A percentile compares a stretch with the other conserved stretches of the same genome.
Evolutionary conservation across 2,329 filamentous ascomycete genomes (phyloP).

Genomic region (Fusarium incarnatum): DNA sequence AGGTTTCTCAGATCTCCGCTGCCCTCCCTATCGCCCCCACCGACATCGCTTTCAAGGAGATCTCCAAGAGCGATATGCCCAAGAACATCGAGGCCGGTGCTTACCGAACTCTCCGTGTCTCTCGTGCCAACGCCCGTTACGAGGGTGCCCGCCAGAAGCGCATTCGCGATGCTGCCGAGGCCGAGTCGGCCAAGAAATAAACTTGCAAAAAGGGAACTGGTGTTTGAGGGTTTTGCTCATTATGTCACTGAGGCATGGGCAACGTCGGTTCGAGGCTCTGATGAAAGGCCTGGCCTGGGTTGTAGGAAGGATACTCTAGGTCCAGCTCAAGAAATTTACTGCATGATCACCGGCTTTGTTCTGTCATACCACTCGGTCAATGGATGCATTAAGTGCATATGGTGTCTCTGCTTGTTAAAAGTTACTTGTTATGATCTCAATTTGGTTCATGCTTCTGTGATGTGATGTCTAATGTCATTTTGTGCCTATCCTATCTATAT

Average conservation of each 20-base stretch:
- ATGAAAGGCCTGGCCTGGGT: slow-evolving; percentile 52
- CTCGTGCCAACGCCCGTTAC: slow-evolving; percentile 84
- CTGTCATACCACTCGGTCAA: slow-evolving; percentile 49
- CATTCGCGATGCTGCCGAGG: slow-evolving; percentile 86
- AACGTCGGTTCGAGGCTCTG: slow-evolving; percentile 54
- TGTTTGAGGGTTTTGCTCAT: slow-evolving; percentile 59
- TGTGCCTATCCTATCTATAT: background rate
- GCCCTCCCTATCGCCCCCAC: slow-evolving; percentile 79
- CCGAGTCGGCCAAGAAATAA: slow-evolving; percentile 89
- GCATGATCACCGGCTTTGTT: slow-evolving; percentile 55
- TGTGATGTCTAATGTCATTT: slow-evolving; percentile 1
- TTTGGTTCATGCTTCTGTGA: background rate
- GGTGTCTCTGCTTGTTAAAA: slow-evolving; percentile 36
- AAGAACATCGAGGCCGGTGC: slow-evolving; percentile 82
- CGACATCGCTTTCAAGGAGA: slow-evolving; percentile 73
- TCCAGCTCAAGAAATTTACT: slow-evolving; percentile 57
- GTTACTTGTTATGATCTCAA: slow-evolving; percentile 34
- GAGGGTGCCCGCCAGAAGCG: slow-evolving; percentile 93
- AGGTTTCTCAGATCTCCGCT: slow-evolving; percentile 59
- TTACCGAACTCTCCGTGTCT: slow-evolving; percentile 85
- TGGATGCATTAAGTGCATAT: slow-evolving; percentile 45
- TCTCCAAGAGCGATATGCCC: slow-evolving; percentile 86
- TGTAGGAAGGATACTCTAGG: slow-evolving; percentile 55
- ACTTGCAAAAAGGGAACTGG: slow-evolving; percentile 56
- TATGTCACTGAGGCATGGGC: slow-evolving; percentile 55